These are phyloP conservation scores for Nyssa sinensis DNA, from an alignment of 148 eudicot genomes.

Conservation along the genomic window DNA sequence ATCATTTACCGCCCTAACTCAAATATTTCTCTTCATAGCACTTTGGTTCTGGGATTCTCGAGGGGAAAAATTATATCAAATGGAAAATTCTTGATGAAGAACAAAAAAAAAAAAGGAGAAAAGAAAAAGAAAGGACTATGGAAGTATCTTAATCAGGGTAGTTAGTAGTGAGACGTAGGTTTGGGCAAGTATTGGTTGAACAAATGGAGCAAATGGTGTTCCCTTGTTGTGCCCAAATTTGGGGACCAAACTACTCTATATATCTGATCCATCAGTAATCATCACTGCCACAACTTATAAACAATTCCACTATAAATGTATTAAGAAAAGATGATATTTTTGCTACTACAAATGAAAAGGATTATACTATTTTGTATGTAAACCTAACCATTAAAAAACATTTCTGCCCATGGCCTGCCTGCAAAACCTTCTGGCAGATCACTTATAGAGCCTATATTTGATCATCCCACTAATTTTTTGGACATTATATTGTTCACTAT, in stretches of 20 bases:
- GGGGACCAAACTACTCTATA: not conserved
- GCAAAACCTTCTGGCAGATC: not conserved
- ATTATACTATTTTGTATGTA: not conserved
- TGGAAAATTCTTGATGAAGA: no score
- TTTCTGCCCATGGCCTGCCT: not conserved
- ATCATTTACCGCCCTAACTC: no score
- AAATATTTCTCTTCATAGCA: no score
- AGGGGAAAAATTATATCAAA: no score
- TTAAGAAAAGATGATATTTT: no score
- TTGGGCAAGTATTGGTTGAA: not conserved
- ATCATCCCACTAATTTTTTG: not conserved
- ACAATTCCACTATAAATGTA: no score
- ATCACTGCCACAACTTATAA: no score
- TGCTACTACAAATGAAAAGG: no score
- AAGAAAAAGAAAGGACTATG: no score
- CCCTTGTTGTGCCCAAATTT: not conserved
- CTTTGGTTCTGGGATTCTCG: no score
- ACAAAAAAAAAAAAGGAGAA: no score
- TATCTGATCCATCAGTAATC: not conserved
- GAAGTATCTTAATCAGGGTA: not conserved
- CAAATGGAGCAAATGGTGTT: not conserved
- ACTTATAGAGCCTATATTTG: not conserved
- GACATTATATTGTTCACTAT: no score
- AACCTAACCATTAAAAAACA: conserved; percentile 1
- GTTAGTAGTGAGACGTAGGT: not conserved